phyloP scores from a whole-genome alignment of 2,329 filamentous ascomycete species.

The Cladosporium phlei region DNA sequence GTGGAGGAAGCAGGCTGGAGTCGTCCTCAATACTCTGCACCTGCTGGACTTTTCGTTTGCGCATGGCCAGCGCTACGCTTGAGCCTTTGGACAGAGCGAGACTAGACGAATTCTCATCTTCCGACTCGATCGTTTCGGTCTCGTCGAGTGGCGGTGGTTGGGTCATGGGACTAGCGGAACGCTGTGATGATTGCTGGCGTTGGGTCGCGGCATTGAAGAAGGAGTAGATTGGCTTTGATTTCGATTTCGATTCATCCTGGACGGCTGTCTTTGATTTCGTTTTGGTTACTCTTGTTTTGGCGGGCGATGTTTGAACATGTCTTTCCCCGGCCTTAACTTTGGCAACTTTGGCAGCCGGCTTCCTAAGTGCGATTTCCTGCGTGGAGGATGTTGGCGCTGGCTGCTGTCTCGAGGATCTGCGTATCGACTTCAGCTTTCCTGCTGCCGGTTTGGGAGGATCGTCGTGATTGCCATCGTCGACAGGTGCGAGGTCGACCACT shows the following conservation, averaged over 20 bases:
- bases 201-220: constrained; percentile 46
- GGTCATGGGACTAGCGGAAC: constrained; percentile 38
- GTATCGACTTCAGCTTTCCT: constrained; percentile 23
- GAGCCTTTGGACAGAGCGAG: constrained; percentile 29
- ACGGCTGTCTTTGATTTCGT: constrained; percentile 27
- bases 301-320: constrained; percentile 16
- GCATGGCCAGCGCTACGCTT: constrained; percentile 29
- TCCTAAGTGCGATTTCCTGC: constrained; percentile 14
- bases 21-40: constrained; percentile 14
- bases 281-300: constrained; percentile 16
- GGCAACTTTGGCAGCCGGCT: constrained; percentile 17
- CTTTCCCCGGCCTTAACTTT: constrained; percentile 15
- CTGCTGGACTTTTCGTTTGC: constrained; percentile 30
- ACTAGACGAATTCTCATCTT: constrained; percentile 23
- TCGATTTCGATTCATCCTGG: constrained; percentile 34
- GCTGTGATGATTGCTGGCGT: constrained; percentile 34
- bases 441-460: constrained; percentile 16
- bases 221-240: constrained; percentile 42
- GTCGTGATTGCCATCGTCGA: constrained; percentile 13
- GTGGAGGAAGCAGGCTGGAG: constrained; percentile 13
- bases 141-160: constrained; percentile 26
- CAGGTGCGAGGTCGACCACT: neutral
- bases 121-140: constrained; percentile 29
- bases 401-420: constrained; percentile 18
- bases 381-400: constrained; percentile 9